A percentile compares a stretch with the other conserved stretches of the same genome.
Evolutionary conservation across 1,284 basidiomycete species (phyloP).

Genomic region (Tylopilus sp.): DNA sequence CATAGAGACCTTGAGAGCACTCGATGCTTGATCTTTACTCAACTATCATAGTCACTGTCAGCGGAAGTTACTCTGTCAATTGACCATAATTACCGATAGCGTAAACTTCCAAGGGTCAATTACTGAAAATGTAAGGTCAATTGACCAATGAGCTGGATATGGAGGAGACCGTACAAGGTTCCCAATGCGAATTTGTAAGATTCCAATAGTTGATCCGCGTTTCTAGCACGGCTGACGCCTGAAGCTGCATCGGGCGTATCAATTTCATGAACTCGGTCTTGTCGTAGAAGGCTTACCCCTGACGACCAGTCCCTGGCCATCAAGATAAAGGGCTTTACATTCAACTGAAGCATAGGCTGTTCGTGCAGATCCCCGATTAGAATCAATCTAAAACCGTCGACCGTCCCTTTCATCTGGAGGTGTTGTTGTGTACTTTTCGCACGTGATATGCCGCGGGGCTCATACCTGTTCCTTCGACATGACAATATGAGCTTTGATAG

Average conservation of each 20-base stretch:
- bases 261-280: slow-evolving; percentile 4
- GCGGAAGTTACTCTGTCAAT: neutral
- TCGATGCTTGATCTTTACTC: slow-evolving; percentile 47
- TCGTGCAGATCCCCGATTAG: slow-evolving; percentile 95
- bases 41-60: slow-evolving; percentile 39
- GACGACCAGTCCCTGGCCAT: slow-evolving; percentile 91
- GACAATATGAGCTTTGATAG: slow-evolving; percentile 58
- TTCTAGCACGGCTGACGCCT: slow-evolving; percentile 74
- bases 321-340: slow-evolving; percentile 81
- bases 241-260: slow-evolving; percentile 49
- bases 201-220: slow-evolving; percentile 95
- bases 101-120: slow-evolving; percentile 97
- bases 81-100: slow-evolving; percentile 48
- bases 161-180: slow-evolving; percentile 63
- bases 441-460: neutral
- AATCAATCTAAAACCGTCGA: slow-evolving; percentile 90
- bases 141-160: neutral
- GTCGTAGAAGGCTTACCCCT: slow-evolving; percentile 51
- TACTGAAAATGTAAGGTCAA: slow-evolving; percentile 42
- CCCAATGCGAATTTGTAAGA: slow-evolving; percentile 96
- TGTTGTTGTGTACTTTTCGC: slow-evolving; percentile 1
- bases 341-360: slow-evolving; percentile 88
- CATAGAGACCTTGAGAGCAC: slow-evolving; percentile 60
- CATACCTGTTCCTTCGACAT: slow-evolving; percentile 77
- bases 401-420: slow-evolving; percentile 67